These are phyloP conservation scores for Chrysochromulina tobinii DNA, from an alignment of 78 protist genomes.

Conservation along the genomic window DNA sequence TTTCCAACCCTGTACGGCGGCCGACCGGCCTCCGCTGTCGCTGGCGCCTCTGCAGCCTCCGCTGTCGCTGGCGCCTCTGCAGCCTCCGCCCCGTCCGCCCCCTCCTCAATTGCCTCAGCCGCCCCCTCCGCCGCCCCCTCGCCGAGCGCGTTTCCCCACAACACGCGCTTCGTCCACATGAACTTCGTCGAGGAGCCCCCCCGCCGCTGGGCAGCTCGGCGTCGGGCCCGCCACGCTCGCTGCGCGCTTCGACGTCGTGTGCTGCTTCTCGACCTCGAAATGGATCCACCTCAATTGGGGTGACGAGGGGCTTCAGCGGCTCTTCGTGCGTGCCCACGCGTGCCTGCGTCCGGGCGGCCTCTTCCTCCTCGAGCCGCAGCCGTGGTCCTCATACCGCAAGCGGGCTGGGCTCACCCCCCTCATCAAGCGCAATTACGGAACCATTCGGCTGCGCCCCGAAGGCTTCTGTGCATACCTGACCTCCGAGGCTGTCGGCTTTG, in stretches of 20 bases:
- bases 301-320: constrained; percentile 64
- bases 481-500: too few relatives aligned
- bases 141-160: not conserved
- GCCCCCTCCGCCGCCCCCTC: too few relatives aligned
- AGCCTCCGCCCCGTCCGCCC: too few relatives aligned
- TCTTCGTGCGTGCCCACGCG: constrained; percentile 62
- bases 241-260: not conserved
- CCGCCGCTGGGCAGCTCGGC: not conserved
- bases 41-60: too few relatives aligned
- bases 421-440: too few relatives aligned
- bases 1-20: not conserved
- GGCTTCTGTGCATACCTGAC: too few relatives aligned
- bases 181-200: not conserved
- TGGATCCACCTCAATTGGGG: constrained; percentile 84
- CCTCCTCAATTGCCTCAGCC: too few relatives aligned
- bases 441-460: too few relatives aligned
- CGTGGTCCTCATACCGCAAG: constrained; percentile 48
- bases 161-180: not conserved
- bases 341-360: constrained; percentile 68
- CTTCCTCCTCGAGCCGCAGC: constrained; percentile 81
- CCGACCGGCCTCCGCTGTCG: too few relatives aligned
- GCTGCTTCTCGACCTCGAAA: constrained; percentile 67
- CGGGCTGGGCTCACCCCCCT: too few relatives aligned
- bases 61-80: too few relatives aligned
- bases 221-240: too few relatives aligned